These are phyloP conservation scores for Pestalotiopsis sp. DNA, from an alignment of 2,329 filamentous ascomycete genomes.

Conservation along the genomic window DNA sequence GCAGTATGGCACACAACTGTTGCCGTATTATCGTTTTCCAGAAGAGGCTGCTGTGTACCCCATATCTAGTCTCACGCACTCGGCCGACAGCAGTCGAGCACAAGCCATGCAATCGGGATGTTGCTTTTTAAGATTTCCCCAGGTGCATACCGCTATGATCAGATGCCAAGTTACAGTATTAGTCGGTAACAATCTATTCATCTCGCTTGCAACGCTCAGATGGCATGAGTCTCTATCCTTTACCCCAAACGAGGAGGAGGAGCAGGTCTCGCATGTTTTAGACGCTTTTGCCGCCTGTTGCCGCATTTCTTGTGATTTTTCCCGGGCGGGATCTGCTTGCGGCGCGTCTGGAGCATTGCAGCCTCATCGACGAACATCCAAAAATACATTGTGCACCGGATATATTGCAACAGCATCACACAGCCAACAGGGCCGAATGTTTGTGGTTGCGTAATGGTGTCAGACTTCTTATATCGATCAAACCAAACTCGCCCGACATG, in stretches of 20 bases:
- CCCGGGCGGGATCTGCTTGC: background rate
- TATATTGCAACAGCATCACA: background rate
- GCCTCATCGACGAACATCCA: background rate
- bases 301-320: background rate
- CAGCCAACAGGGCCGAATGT: background rate
- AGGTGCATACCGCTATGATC: background rate
- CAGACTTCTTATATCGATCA: background rate
- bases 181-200: background rate
- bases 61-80: background rate
- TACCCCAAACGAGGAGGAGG: background rate
- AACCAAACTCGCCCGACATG: background rate
- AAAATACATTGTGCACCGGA: background rate
- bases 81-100: background rate
- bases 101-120: background rate
- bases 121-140: background rate
- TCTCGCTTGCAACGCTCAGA: background rate
- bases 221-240: background rate
- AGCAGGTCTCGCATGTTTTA: background rate
- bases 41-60: background rate
- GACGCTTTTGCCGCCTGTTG: background rate
- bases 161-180: background rate
- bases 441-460: background rate
- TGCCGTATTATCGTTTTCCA: background rate
- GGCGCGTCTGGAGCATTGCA: background rate
- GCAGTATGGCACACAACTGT: background rate